Percentiles rank a stretch among this genome's conserved stretches.
Conservation (phyloP, 2,329 filamentous ascomycete genomes). For the Knoxdaviesia proteae region DNA sequence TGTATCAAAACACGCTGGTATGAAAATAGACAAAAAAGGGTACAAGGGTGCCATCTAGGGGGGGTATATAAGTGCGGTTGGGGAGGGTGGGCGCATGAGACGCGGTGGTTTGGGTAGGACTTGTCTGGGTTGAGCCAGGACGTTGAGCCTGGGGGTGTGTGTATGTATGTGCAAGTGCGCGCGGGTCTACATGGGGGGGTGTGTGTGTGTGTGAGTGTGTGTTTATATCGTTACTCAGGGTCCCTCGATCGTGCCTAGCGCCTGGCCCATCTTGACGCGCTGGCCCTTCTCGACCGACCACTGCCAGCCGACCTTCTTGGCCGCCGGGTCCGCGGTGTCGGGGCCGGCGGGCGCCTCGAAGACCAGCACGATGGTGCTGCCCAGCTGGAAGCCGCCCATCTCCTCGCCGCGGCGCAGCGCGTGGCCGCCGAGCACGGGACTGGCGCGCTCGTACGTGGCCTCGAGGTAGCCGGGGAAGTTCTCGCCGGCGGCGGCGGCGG, state of each 20-base stretch:
- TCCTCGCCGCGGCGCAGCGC: constrained; percentile 75
- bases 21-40: too few species aligned
- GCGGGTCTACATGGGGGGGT: too few species aligned
- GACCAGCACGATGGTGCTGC: constrained; percentile 84
- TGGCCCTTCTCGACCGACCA: constrained; percentile 81
- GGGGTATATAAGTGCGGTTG: too few species aligned
- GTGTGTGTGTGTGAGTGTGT: too few species aligned
- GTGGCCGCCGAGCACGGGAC: constrained; percentile 59
- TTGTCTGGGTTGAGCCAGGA: neutral
- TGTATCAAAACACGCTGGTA: too few species aligned
- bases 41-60: too few species aligned
- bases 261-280: constrained; percentile 73
- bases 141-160: neutral
- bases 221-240: neutral
- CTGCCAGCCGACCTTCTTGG: constrained; percentile 45
- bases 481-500: constrained; percentile 57
- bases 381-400: constrained; percentile 94
- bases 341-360: constrained; percentile 67
- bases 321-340: constrained; percentile 14
- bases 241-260: constrained; percentile 34
- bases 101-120: too few species aligned
- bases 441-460: constrained; percentile 68
- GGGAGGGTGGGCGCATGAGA: too few species aligned
- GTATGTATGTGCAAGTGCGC: neutral
- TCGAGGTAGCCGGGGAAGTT: constrained; percentile 80